Conservation (phyloP, 2,329 filamentous ascomycete species). For the Colletotrichum lupini region DNA sequence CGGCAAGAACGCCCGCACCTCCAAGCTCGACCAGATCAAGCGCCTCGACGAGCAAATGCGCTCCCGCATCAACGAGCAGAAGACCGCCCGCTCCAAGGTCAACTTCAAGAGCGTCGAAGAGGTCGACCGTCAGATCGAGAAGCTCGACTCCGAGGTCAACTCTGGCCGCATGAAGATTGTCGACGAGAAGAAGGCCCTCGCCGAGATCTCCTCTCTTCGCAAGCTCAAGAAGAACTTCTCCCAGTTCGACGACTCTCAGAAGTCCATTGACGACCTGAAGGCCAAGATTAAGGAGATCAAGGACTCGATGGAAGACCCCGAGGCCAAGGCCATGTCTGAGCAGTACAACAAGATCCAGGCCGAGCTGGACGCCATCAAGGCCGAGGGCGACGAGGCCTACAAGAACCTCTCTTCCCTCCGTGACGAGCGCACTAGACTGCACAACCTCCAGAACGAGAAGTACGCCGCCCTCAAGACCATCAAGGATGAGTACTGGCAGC, state of each 20-base stretch:
- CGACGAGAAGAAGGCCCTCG: slow-evolving; percentile 94
- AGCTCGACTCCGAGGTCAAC: slow-evolving; percentile 87
- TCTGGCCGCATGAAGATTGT: slow-evolving; percentile 93
- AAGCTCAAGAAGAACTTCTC: slow-evolving; percentile 94
- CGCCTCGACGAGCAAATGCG: slow-evolving; percentile 90
- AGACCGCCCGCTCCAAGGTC: slow-evolving; percentile 82
- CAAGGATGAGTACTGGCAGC: slow-evolving; percentile 88
- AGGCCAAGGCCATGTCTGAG: slow-evolving; percentile 87
- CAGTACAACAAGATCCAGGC: slow-evolving; percentile 86
- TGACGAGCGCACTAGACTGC: slow-evolving; percentile 86
- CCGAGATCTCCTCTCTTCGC: slow-evolving; percentile 83
- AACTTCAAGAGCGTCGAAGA: slow-evolving; percentile 90
- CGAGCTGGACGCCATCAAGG: slow-evolving; percentile 91
- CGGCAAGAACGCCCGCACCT: slow-evolving; percentile 83
- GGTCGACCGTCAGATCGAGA: slow-evolving; percentile 83
- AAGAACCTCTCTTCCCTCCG: slow-evolving; percentile 87
- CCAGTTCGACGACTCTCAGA: slow-evolving; percentile 85
- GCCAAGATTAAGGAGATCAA: slow-evolving; percentile 89
- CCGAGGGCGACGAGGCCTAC: slow-evolving; percentile 90
- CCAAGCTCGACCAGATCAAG: slow-evolving; percentile 91
- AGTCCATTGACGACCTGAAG: slow-evolving; percentile 88
- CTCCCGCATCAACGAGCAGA: slow-evolving; percentile 86
- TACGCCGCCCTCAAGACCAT: slow-evolving; percentile 84
- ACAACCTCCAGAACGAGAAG: slow-evolving; percentile 88
- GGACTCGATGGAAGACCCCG: slow-evolving; percentile 90